Base-by-base conservation (phyloP, 2,329 filamentous ascomycete species). In the Pezizomycotina sp. region DNA sequence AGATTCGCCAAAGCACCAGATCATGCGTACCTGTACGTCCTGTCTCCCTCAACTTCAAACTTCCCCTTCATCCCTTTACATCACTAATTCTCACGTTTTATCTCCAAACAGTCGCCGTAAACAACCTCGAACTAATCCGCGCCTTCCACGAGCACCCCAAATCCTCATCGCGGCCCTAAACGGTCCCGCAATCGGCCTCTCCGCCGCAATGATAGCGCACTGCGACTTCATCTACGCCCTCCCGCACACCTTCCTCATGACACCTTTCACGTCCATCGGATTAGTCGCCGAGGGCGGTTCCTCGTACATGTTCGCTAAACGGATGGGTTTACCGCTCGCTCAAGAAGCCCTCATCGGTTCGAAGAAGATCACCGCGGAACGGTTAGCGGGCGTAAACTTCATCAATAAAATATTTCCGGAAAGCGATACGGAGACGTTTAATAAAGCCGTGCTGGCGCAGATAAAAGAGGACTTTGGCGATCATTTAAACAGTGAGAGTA, bases 271-370 rank as follows among this genome's bases (percentile, higher is more conserved):
- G 4, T 86, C 79, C 1, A 68, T 95, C 1, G 86, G 89, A 1
- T 69, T 98, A 1, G 84, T 95, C 1, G 69, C 83, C 36, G 89
- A 95, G 61, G 89, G 86, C 25, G 81, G 77, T 29, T 74, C 83
- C 0, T 81, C 74, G 10, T 63, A 73, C 36, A 81, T 75, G 0
- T 76, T 95, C 38, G 80, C 89, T 9, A 68, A 77, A 50, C 64
- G 86, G 0, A 64, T 95, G 15, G 89, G 89, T 1, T 68, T 82
- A 32, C 63, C 69, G 40, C 79, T 80, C 55, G 84, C 83, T 6
- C 92, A 91, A 53, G 89, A 95, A 64, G 86, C 89, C 8, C 66
- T 95, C 8, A 74, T 98, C 48, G 89, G 92, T 77, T 83, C 77
- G 52, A 79, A 77, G 57, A 67, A 74, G 27, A 79, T 95, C 49